phyloP scores from a whole-genome alignment of 805 yeast genomes.

The Saturnispora bothae region DNA sequence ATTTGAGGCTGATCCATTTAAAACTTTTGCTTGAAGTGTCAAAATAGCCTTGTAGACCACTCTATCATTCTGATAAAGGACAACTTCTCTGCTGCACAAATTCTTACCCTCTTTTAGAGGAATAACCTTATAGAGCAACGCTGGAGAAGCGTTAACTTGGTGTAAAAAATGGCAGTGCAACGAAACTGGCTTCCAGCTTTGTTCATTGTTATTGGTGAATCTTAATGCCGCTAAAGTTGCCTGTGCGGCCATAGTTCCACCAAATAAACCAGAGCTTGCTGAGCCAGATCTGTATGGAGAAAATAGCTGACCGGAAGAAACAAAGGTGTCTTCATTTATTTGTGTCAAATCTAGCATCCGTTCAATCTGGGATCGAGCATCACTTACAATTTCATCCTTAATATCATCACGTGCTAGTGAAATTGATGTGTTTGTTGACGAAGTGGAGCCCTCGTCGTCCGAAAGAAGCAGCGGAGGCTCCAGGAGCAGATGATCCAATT shows the following conservation, averaged over 20 bases:
- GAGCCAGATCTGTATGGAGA: conserved; percentile 31
- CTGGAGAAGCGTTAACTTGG: conserved; percentile 38
- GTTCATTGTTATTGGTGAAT: conserved; percentile 30
- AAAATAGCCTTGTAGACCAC: conserved; percentile 43
- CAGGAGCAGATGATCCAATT: not conserved
- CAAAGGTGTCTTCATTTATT: conserved; percentile 16
- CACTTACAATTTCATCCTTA: not conserved
- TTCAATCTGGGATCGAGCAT: conserved; percentile 14
- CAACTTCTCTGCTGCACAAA: conserved; percentile 42
- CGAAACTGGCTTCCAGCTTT: conserved; percentile 42
- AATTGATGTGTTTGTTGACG: conserved; percentile 1
- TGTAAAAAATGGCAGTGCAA: conserved; percentile 52
- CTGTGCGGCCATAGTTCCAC: conserved; percentile 62
- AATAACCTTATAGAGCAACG: conserved; percentile 44
- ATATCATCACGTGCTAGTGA: not conserved
- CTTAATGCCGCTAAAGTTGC: conserved; percentile 49
- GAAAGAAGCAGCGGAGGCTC: not conserved
- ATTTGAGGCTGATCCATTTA: conserved; percentile 26
- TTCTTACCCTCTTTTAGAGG: conserved; percentile 43
- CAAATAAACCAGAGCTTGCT: conserved; percentile 54
- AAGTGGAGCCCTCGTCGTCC: conserved; percentile 2
- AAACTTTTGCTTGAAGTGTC: conserved; percentile 29
- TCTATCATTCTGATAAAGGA: conserved; percentile 42
- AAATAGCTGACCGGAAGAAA: conserved; percentile 19
- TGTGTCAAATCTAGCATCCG: conserved; percentile 17